Conservation (phyloP, 83 land plant species). For the Picea mariana region DNA sequence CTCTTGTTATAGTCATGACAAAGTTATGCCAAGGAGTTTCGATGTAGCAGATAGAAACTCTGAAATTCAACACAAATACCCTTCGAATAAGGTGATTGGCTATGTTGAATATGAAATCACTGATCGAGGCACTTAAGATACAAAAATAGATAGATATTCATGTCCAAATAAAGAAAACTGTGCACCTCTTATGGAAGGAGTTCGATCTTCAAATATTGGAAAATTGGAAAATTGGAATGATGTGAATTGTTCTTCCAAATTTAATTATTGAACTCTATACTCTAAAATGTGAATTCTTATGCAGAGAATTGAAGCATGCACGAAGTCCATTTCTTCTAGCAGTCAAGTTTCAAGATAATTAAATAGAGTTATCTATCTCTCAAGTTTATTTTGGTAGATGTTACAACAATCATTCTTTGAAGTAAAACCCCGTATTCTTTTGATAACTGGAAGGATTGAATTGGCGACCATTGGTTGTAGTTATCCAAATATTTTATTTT, state of each 20-base stretch:
- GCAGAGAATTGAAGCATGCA: background rate
- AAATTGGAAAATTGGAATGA: background rate
- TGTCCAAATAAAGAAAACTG: background rate
- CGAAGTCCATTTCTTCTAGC: background rate
- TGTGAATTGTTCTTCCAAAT: background rate
- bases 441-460: no score
- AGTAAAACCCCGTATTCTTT: constrained; percentile 5
- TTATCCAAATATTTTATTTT: no score
- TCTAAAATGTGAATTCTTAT: background rate
- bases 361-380: background rate
- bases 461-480: no score
- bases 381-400: constrained; percentile 8
- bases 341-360: constrained; percentile 10
- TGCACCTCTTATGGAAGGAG: background rate
- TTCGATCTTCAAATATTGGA: background rate
- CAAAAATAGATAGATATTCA: background rate
- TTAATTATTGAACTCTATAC: background rate
- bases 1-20: background rate
- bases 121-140: background rate
- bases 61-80: background rate
- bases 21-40: background rate
- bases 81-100: background rate
- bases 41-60: background rate
- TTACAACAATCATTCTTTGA: constrained; percentile 14
- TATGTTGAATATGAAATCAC: background rate